phyloP scores from a whole-genome alignment of 208 protist genomes.

The Perkinsela sp. region DNA sequence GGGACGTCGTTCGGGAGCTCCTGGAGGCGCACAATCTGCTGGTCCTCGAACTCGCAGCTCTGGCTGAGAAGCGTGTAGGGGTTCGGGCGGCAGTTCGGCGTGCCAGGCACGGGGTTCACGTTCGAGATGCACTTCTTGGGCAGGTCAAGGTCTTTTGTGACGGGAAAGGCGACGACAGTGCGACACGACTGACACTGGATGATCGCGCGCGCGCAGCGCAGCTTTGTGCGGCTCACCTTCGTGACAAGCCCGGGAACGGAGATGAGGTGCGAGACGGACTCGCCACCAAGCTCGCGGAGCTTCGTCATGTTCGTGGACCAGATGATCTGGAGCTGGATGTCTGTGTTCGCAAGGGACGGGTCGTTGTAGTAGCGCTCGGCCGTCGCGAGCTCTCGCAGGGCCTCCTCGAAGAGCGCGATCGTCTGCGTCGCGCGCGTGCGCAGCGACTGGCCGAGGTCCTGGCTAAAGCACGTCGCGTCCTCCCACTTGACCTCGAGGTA shows the following conservation, averaged over 20 bases:
- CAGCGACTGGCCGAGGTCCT: constrained; percentile 24
- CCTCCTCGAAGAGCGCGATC: constrained; percentile 50
- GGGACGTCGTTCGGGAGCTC: constrained; percentile 76
- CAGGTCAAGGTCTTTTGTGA: constrained; percentile 30
- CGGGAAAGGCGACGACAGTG: constrained; percentile 44
- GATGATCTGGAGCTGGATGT: constrained; percentile 54
- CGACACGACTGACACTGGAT: constrained; percentile 65
- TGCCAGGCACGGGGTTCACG: constrained; percentile 9
- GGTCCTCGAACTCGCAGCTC: constrained; percentile 67
- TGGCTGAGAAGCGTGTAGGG: constrained; percentile 70
- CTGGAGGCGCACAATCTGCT: constrained; percentile 72
- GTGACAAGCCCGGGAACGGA: constrained; percentile 63
- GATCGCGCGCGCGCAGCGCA: constrained; percentile 34
- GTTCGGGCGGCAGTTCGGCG: constrained; percentile 46
- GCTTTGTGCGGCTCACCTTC: constrained; percentile 39
- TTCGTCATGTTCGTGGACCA: constrained; percentile 37
- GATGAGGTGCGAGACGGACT: constrained; percentile 33
- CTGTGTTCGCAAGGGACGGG: constrained; percentile 16
- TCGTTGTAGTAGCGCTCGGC: constrained; percentile 26
- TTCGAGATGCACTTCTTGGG: constrained; percentile 59
- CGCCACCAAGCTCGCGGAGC: constrained; percentile 41
- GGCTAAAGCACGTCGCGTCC: constrained; percentile 49
- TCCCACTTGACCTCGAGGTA: constrained; percentile 55
- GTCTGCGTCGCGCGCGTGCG: constrained; percentile 25
- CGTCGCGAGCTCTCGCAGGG: constrained; percentile 31